Percentiles rank a stretch among this genome's conserved stretches.
Evolutionary conservation across 495 filamentous ascomycete species (phyloP).

Genomic region (Annulohypoxylon nitens): DNA sequence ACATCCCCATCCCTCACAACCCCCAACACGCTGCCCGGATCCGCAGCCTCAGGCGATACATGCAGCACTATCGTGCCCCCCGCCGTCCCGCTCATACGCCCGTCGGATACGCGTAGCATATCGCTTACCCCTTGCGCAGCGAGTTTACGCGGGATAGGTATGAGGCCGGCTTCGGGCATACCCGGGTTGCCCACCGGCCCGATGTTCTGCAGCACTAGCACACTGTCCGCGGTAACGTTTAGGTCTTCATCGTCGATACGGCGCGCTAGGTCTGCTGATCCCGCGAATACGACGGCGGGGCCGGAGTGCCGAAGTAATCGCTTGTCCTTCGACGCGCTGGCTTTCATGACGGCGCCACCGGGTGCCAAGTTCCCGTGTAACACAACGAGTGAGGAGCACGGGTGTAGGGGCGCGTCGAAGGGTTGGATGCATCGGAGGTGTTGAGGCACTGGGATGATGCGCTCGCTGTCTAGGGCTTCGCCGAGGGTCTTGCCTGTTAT

Average conservation of each 20-base stretch:
- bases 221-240: slow-evolving; percentile 63
- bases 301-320: slow-evolving; percentile 66
- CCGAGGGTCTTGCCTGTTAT: slow-evolving; percentile 71
- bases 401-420: slow-evolving; percentile 66
- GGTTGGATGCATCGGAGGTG: slow-evolving; percentile 64
- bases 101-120: slow-evolving; percentile 76
- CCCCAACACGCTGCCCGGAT: slow-evolving; percentile 69
- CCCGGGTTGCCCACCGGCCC: slow-evolving; percentile 75
- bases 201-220: slow-evolving; percentile 71
- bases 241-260: slow-evolving; percentile 70
- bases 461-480: slow-evolving; percentile 63
- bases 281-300: slow-evolving; percentile 70
- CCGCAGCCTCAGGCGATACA: slow-evolving; percentile 71
- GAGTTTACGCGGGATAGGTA: slow-evolving; percentile 74
- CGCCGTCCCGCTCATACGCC: slow-evolving; percentile 76
- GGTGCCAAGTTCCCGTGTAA: slow-evolving; percentile 67
- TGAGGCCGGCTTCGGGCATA: slow-evolving; percentile 76
- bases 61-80: slow-evolving; percentile 77
- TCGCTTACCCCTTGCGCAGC: slow-evolving; percentile 69
- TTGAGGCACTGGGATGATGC: slow-evolving; percentile 57
- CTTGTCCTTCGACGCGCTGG: slow-evolving; percentile 70
- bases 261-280: slow-evolving; percentile 66
- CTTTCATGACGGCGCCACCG: slow-evolving; percentile 71
- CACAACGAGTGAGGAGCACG: slow-evolving; percentile 67
- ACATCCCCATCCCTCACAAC: slow-evolving; percentile 71